A percentile compares a stretch with the other conserved stretches of the same genome.
These are phyloP conservation scores for Bidens hawaiensis DNA, from an alignment of 140 eudicot species.

Conservation along the genomic window DNA sequence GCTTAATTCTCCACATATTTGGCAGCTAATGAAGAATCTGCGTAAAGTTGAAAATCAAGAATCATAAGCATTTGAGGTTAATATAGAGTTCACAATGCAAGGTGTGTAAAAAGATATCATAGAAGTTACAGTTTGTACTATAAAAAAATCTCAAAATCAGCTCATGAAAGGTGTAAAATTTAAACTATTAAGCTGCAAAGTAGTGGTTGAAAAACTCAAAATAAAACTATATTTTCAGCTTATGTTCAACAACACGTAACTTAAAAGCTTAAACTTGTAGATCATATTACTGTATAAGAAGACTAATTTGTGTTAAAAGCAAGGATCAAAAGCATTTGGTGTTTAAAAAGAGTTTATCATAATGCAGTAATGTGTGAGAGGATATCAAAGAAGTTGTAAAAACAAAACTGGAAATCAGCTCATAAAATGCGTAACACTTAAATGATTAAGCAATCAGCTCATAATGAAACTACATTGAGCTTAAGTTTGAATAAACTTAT, in stretches of 20 bases:
- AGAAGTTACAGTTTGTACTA: not conserved
- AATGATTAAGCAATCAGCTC: too few relatives aligned
- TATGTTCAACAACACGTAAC: not conserved
- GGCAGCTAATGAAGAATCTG: constrained; percentile 24
- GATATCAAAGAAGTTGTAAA: too few relatives aligned
- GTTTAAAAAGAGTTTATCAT: too few relatives aligned
- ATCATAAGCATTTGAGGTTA: not conserved
- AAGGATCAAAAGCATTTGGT: too few relatives aligned
- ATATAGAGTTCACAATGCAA: not conserved
- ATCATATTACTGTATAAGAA: not conserved
- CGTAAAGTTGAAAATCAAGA: not conserved
- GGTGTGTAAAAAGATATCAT: not conserved
- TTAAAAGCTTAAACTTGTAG: not conserved
- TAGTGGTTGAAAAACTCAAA: not conserved
- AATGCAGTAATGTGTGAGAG: too few relatives aligned
- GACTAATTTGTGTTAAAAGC: too few relatives aligned
- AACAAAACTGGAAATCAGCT: too few relatives aligned
- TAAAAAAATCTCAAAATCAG: not conserved
- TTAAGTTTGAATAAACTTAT: too few relatives aligned
- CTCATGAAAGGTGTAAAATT: not conserved
- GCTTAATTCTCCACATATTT: constrained; percentile 92
- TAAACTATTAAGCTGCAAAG: not conserved
- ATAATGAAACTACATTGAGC: too few relatives aligned
- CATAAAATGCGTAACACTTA: too few relatives aligned
- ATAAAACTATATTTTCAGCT: not conserved